Percentiles rank a stretch among this genome's conserved stretches.
phyloP scores from a whole-genome alignment of 495 filamentous ascomycete genomes.

The Penicillium paradoxum region DNA sequence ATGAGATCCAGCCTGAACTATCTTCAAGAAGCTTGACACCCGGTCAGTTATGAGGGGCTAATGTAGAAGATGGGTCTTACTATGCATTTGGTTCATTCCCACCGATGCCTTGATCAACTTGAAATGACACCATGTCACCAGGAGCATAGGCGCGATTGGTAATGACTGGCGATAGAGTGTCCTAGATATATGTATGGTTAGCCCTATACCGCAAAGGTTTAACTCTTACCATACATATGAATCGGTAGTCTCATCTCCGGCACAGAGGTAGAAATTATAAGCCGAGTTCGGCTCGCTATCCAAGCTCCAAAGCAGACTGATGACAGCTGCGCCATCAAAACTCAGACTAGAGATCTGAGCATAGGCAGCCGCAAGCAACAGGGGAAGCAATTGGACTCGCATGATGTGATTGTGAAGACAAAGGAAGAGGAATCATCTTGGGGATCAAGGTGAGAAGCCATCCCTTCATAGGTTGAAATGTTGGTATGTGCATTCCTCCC shows the following conservation, averaged over 20 bases:
- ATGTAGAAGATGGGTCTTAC: conserved; percentile 33
- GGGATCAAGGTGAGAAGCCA: background rate
- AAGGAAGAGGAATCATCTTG: background rate
- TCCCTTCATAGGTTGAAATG: conserved; percentile 5
- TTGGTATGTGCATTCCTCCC: conserved; percentile 9
- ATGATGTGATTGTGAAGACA: conserved; percentile 22
- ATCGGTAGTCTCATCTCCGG: conserved; percentile 53
- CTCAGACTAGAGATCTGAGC: conserved; percentile 55
- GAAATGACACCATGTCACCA: conserved; percentile 49
- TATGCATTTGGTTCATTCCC: conserved; percentile 56
- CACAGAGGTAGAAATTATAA: conserved; percentile 60
- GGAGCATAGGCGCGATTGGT: conserved; percentile 38
- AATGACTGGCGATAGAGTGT: conserved; percentile 39
- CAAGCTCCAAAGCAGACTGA: conserved; percentile 31
- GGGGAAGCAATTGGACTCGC: conserved; percentile 32
- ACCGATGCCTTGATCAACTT: conserved; percentile 44
- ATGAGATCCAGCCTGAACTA: conserved; percentile 48
- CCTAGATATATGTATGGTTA: conserved; percentile 24
- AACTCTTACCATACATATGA: conserved; percentile 42
- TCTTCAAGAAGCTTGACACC: conserved; percentile 56
- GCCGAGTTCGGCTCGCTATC: conserved; percentile 40
- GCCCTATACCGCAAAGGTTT: background rate
- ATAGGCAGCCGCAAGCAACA: conserved; percentile 39
- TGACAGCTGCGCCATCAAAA: conserved; percentile 43
- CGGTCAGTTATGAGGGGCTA: conserved; percentile 1